These are phyloP conservation scores for Paracorniculantispora psalliotae DNA, from an alignment of 2,329 filamentous ascomycete genomes.

Conservation along the genomic window DNA sequence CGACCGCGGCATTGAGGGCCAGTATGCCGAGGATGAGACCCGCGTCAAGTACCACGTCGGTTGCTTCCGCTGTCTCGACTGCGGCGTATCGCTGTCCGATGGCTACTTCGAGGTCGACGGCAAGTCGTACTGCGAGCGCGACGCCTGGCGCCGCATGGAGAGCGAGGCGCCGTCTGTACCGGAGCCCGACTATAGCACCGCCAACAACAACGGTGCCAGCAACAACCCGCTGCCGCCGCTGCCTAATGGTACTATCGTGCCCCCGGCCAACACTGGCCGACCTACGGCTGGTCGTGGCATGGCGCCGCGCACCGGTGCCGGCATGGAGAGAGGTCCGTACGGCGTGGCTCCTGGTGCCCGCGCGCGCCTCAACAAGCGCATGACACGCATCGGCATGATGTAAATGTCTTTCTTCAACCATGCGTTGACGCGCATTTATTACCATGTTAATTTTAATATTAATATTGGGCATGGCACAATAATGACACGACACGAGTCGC, in stretches of 20 bases:
- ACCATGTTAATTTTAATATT: neutral
- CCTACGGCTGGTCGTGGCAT: neutral
- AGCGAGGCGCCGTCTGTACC: constrained; percentile 11
- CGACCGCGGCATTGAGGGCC: constrained; percentile 82
- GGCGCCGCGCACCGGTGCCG: neutral
- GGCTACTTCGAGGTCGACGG: constrained; percentile 90
- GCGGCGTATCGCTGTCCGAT: constrained; percentile 65
- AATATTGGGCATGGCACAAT: neutral
- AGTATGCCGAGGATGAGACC: constrained; percentile 80
- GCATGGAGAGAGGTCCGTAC: constrained; percentile 17
- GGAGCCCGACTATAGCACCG: neutral
- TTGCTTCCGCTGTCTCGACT: constrained; percentile 82
- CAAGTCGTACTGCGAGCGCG: constrained; percentile 77
- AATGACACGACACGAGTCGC: neutral
- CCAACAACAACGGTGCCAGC: neutral
- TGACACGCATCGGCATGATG: constrained; percentile 57
- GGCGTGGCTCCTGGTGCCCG: constrained; percentile 30
- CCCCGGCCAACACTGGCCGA: constrained; percentile 21
- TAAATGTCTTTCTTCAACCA: constrained; percentile 20
- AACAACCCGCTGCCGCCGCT: neutral
- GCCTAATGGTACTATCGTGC: constrained; percentile 11
- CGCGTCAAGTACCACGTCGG: constrained; percentile 77
- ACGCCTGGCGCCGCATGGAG: constrained; percentile 61
- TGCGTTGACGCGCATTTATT: neutral
- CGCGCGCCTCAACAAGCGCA: constrained; percentile 49